Percentiles rank a stretch among this genome's conserved stretches.
These are phyloP conservation scores for Solanum pimpinellifolium DNA, from an alignment of 257 asterid genomes.

Conservation along the genomic window DNA sequence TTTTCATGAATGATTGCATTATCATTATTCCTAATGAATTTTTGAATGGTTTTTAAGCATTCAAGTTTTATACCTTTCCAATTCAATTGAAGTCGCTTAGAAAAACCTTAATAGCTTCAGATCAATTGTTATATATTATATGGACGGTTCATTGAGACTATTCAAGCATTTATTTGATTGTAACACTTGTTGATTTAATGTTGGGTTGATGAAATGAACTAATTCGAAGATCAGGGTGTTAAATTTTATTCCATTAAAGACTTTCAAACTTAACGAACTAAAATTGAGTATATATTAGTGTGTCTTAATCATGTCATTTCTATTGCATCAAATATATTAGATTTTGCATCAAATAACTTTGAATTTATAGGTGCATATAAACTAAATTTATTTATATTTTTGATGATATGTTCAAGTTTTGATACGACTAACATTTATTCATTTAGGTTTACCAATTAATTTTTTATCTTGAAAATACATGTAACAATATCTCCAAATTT, in stretches of 20 bases:
- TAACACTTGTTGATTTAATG: constrained; percentile 1
- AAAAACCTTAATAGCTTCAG: constrained; percentile 38
- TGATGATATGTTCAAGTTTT: background rate
- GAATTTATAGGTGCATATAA: background rate
- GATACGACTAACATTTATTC: background rate
- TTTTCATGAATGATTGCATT: no score
- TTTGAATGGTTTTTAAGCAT: background rate
- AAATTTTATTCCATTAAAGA: background rate
- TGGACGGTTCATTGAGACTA: background rate
- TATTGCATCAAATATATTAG: background rate
- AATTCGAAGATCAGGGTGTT: constrained; percentile 29
- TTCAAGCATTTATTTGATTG: background rate
- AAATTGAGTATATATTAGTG: background rate
- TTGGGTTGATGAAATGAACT: background rate
- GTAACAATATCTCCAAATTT: background rate
- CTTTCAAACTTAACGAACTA: background rate
- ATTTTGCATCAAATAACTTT: background rate
- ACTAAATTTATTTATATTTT: no score
- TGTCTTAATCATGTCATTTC: background rate
- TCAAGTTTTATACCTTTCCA: background rate
- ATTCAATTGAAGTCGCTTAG: background rate
- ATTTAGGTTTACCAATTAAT: no score
- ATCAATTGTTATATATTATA: background rate
- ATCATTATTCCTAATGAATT: background rate
- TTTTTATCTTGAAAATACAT: no score